Conservation (phyloP, 1,139 yeast genomes). For the Chernovozyma aurita region DNA sequence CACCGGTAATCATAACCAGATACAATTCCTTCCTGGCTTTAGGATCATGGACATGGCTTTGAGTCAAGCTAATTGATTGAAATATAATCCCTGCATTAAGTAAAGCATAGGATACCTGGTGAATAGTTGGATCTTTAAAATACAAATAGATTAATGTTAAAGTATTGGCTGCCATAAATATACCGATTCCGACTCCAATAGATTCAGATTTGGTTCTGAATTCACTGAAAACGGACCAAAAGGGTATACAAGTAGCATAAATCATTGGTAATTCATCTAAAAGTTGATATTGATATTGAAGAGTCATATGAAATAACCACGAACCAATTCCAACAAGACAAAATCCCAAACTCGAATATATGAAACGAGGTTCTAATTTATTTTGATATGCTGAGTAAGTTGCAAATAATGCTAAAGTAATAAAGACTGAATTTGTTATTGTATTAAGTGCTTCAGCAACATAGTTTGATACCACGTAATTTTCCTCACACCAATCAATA, state of each 20-base stretch:
- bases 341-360: slow-evolving; percentile 73
- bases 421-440: slow-evolving; percentile 66
- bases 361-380: slow-evolving; percentile 63
- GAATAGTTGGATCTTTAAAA: slow-evolving; percentile 77
- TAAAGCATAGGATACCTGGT: slow-evolving; percentile 72
- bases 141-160: slow-evolving; percentile 65
- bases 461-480: slow-evolving; percentile 78
- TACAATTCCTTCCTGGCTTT: slow-evolving; percentile 45
- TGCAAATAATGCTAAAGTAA: slow-evolving; percentile 64
- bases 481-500: slow-evolving; percentile 96
- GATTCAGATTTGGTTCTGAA: slow-evolving; percentile 37
- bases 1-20: slow-evolving; percentile 55
- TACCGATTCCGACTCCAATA: slow-evolving; percentile 47
- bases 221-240: slow-evolving; percentile 83
- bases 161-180: slow-evolving; percentile 51
- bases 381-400: slow-evolving; percentile 57
- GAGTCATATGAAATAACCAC: slow-evolving; percentile 95
- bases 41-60: slow-evolving; percentile 45
- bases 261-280: slow-evolving; percentile 97
- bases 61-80: slow-evolving; percentile 50
- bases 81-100: slow-evolving; percentile 60
- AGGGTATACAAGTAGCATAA: slow-evolving; percentile 93
- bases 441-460: slow-evolving; percentile 90
- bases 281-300: slow-evolving; percentile 80
- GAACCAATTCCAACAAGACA: slow-evolving; percentile 87